Conservation (phyloP, 805 yeast species). For the Teunomyces funiuensis region DNA sequence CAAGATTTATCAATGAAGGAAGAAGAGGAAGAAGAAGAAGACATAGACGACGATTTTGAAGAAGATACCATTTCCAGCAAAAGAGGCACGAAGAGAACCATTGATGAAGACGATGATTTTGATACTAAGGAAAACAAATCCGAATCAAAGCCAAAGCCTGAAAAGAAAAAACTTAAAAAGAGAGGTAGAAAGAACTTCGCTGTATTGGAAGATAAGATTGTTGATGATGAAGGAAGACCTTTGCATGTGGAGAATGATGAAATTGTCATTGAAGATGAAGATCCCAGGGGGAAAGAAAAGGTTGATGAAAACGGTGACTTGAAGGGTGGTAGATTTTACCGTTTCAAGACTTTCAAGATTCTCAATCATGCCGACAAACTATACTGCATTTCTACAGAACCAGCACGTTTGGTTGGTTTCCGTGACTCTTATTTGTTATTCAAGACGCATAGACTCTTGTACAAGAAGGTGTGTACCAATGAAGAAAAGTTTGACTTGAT, state of each 20-base stretch:
- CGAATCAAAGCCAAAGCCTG: background rate
- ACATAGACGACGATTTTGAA: conserved; percentile 25
- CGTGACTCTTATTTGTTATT: conserved; percentile 87
- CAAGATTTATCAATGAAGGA: conserved; percentile 6
- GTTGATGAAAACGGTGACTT: conserved; percentile 67
- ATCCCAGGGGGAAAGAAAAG: conserved; percentile 75
- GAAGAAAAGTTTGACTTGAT: conserved; percentile 83
- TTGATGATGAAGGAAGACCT: conserved; percentile 70
- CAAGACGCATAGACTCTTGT: conserved; percentile 77
- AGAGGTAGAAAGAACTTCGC: conserved; percentile 37
- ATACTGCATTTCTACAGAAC: conserved; percentile 93
- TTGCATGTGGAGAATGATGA: conserved; percentile 71
- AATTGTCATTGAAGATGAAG: conserved; percentile 66
- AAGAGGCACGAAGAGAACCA: conserved; percentile 9
- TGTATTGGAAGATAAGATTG: conserved; percentile 39
- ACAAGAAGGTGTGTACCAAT: conserved; percentile 69
- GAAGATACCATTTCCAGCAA: conserved; percentile 20
- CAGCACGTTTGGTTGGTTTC: conserved; percentile 92
- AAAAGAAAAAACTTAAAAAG: conserved; percentile 11
- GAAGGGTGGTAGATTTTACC: conserved; percentile 69
- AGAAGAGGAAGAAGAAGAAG: conserved; percentile 20
- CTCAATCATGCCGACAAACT: conserved; percentile 65
- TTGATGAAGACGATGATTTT: conserved; percentile 4
- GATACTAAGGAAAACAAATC: background rate
- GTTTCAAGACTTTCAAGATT: conserved; percentile 67